Evolutionary conservation across 164 flowering plant genomes (phyloP).

Genomic region (Vitis labrusca): DNA sequence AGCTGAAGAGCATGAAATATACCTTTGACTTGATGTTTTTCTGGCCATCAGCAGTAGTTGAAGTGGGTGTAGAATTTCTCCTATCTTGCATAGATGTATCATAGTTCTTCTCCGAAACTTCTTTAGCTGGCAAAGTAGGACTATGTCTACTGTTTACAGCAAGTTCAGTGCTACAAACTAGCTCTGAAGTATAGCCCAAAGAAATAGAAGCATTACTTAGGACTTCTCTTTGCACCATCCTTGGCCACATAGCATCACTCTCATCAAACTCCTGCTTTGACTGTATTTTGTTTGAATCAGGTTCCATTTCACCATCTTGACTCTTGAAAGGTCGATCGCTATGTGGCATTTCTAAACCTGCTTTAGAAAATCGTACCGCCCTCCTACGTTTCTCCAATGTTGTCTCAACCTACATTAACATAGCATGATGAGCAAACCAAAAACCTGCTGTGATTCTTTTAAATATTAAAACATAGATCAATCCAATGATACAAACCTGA

Average conservation of each 20-base stretch:
- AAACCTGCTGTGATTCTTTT: no score
- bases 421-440: background rate
- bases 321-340: constrained; percentile 37
- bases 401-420: constrained; percentile 60
- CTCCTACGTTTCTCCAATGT: constrained; percentile 61
- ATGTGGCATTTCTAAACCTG: constrained; percentile 52
- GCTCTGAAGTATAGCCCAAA: constrained; percentile 19
- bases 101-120: background rate
- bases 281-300: constrained; percentile 17
- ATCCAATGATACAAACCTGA: constrained; percentile 49
- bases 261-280: constrained; percentile 9
- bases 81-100: constrained; percentile 9
- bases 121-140: constrained; percentile 10
- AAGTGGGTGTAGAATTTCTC: constrained; percentile 4
- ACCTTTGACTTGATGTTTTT: constrained; percentile 29
- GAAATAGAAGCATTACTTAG: constrained; percentile 8
- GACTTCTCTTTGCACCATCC: constrained; percentile 12
- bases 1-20: constrained; percentile 1
- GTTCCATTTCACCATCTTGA: constrained; percentile 21
- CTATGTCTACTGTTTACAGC: constrained; percentile 10
- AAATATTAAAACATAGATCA: background rate
- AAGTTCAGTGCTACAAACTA: constrained; percentile 11
- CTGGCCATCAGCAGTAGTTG: constrained; percentile 6
- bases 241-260: constrained; percentile 8
- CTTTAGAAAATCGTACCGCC: constrained; percentile 62